phyloP scores from a whole-genome alignment of 169 alveolate genomes.

The Blepharisma undulans region DNA sequence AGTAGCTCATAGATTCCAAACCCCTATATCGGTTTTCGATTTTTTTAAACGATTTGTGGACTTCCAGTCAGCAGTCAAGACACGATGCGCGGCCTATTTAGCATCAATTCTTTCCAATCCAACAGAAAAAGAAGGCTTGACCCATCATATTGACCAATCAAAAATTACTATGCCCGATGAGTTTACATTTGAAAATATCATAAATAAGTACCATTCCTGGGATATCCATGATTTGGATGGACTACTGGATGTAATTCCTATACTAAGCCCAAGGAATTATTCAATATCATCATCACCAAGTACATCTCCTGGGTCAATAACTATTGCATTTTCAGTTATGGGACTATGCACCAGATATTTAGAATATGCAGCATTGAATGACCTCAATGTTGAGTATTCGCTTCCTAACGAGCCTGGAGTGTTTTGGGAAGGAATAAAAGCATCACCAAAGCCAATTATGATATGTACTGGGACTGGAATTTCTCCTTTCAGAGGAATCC shows the following conservation, averaged over 20 bases:
- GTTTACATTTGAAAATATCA: not conserved
- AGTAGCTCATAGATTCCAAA: not conserved
- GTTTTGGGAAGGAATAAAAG: not conserved
- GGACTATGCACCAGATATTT: conserved; percentile 33
- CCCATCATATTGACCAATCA: not conserved
- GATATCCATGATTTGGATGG: not conserved
- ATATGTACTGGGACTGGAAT: conserved; percentile 39
- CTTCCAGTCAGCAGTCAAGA: not conserved
- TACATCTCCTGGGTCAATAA: not conserved
- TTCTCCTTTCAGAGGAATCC: conserved; percentile 38
- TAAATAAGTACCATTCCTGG: not conserved
- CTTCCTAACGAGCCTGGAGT: not conserved
- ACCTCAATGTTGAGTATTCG: not conserved
- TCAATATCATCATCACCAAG: conserved; percentile 8
- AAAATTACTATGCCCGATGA: conserved; percentile 3
- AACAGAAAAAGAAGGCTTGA: not conserved
- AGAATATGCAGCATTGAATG: not conserved
- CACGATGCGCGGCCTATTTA: not conserved
- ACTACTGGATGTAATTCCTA: not conserved
- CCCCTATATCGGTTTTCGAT: not conserved
- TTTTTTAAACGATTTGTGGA: conserved; percentile 11
- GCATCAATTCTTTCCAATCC: not conserved
- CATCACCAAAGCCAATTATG: not conserved
- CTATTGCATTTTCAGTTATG: conserved; percentile 20
- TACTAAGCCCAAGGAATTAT: conserved; percentile 20